Evolutionary conservation across 2,329 filamentous ascomycete species (phyloP).

Genomic region (Phaeomoniella chlamydospora): DNA sequence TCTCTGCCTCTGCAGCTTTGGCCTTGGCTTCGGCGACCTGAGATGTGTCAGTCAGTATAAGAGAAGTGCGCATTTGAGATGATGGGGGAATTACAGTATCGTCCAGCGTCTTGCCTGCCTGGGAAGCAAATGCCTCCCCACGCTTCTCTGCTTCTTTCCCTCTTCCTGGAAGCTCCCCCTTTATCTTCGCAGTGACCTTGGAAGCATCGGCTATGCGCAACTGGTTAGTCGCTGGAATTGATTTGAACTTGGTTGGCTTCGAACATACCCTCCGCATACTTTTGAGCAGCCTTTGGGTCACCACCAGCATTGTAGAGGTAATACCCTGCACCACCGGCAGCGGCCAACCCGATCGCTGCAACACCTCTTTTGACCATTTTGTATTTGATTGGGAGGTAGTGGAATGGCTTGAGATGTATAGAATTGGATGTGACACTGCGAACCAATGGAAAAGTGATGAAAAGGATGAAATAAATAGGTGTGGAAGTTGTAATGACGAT

Average conservation of each 20-base stretch:
- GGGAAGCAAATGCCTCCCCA: constrained; percentile 44
- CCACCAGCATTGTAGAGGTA: constrained; percentile 86
- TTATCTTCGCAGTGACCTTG: constrained; percentile 51
- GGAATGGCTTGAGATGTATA: no score
- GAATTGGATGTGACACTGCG: no score
- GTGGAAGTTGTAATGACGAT: no score
- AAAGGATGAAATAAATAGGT: no score
- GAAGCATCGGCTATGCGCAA: constrained; percentile 57
- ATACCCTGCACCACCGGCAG: constrained; percentile 61
- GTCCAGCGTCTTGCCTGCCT: constrained; percentile 54
- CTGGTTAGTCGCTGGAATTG: neutral
- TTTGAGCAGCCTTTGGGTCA: constrained; percentile 65
- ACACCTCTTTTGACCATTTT: neutral
- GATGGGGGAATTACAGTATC: constrained; percentile 41
- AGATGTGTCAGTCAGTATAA: constrained; percentile 3
- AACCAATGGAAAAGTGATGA: no score
- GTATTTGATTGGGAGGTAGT: no score
- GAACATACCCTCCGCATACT: constrained; percentile 65
- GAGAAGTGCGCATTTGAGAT: neutral
- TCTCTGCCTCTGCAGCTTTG: constrained; percentile 41
- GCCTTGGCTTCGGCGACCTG: constrained; percentile 31
- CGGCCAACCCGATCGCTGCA: constrained; percentile 35
- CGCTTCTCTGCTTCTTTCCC: constrained; percentile 50
- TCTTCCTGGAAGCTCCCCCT: constrained; percentile 48
- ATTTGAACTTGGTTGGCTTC: constrained; percentile 1